A percentile compares a stretch with the other conserved stretches of the same genome.
Conservation (phyloP, 306 rosid species). For the Gastrolobium bilobum region DNA sequence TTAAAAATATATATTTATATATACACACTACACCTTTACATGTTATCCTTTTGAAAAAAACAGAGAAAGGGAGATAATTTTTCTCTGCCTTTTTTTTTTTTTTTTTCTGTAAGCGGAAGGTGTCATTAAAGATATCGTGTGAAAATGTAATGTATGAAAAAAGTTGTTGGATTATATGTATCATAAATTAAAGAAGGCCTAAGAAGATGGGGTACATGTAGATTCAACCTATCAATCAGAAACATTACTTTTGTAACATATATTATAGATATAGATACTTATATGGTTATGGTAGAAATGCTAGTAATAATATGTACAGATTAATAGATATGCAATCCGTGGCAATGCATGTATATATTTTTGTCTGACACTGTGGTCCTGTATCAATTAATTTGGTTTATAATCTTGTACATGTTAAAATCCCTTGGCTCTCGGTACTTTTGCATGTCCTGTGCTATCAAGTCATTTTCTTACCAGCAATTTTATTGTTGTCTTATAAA, state of each 20-base stretch:
- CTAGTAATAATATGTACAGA: not conserved
- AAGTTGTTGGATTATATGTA: slow-evolving; percentile 1
- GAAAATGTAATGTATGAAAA: not conserved
- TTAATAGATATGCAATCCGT: slow-evolving; percentile 16
- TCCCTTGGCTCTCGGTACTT: slow-evolving; percentile 44
- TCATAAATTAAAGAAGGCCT: slow-evolving; percentile 16
- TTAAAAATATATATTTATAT: too few relatives aligned
- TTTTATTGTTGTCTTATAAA: slow-evolving; percentile 50
- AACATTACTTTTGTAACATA: not conserved
- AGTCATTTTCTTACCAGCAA: slow-evolving; percentile 57
- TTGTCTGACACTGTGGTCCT: slow-evolving; percentile 48
- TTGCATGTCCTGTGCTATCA: slow-evolving; percentile 49
- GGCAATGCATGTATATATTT: slow-evolving; percentile 6
- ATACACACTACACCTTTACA: not conserved
- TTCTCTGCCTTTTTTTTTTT: not conserved
- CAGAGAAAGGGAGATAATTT: not conserved
- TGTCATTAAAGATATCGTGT: not conserved
- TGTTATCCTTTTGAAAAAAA: not conserved
- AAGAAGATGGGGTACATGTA: slow-evolving; percentile 23
- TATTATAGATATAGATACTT: not conserved
- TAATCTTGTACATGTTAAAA: slow-evolving; percentile 41
- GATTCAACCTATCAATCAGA: slow-evolving; percentile 26
- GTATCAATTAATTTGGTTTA: slow-evolving; percentile 23
- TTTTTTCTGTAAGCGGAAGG: not conserved
- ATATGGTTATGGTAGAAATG: slow-evolving; percentile 13